These are phyloP conservation scores for Setaria italica DNA, from an alignment of 202 grass and related monocot species.

Conservation along the genomic window DNA sequence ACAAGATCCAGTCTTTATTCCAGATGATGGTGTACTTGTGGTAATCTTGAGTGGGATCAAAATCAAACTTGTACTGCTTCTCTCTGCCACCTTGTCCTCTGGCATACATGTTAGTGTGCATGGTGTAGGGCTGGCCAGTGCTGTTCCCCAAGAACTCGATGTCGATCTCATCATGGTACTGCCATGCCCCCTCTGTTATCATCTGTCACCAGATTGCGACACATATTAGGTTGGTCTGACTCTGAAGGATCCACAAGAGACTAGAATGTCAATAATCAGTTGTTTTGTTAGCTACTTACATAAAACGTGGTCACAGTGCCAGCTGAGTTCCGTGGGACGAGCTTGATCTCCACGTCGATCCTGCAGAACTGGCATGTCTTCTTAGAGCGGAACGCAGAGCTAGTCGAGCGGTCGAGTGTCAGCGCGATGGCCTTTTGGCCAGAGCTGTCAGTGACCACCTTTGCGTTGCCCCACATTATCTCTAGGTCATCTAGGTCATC, in stretches of 20 bases:
- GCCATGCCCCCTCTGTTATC: conserved; percentile 50
- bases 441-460: conserved; percentile 5
- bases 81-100: conserved; percentile 66
- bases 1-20: conserved; percentile 58
- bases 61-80: conserved; percentile 72
- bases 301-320: conserved; percentile 58
- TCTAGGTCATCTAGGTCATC: conserved; percentile 36
- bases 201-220: conserved; percentile 40
- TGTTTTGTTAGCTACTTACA: conserved; percentile 43
- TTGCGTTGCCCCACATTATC: conserved; percentile 42
- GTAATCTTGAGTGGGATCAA: conserved; percentile 66
- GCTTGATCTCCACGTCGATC: conserved; percentile 58
- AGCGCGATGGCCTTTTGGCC: conserved; percentile 43
- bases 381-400: conserved; percentile 45
- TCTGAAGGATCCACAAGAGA: not conserved
- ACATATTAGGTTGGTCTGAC: conserved; percentile 33
- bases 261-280: not conserved
- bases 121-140: conserved; percentile 60
- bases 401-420: conserved; percentile 26
- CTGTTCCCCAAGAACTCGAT: conserved; percentile 73
- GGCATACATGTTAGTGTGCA: conserved; percentile 73
- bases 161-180: conserved; percentile 71
- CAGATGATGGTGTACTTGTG: conserved; percentile 76
- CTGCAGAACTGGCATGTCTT: conserved; percentile 43
- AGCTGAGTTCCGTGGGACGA: conserved; percentile 51